Evolutionary conservation across 352 stramenopile genomes (phyloP), one percentile per base, ranked within the genome.

Genomic region (Globisporangium camurandrum): DNA sequence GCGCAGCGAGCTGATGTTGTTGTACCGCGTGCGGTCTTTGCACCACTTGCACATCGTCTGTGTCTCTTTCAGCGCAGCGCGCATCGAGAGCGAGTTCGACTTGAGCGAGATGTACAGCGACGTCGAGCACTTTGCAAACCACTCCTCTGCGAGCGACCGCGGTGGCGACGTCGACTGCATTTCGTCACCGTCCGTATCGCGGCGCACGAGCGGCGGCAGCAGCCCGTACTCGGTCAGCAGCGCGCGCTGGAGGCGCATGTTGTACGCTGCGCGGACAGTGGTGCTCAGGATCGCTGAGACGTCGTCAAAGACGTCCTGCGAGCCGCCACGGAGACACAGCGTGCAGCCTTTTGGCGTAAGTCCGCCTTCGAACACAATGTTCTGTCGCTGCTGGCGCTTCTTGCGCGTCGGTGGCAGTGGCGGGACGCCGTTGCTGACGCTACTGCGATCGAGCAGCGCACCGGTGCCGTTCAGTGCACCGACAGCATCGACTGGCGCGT

Each of bases 301-400:
- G 49, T 90, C 83, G 16, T 72, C 67, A 47, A 92, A 86, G 24
- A 86, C 70, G 3, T 80, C 63, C 5, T 62, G 41, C 2, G 71
- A 64, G 30, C 78, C 83, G 50, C 83, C 83, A 36, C 83, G 77
- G 24, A 94, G 67, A 50, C 77, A 88, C n/a, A 94, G 65, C 22
- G 83, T 94, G 45, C 78, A 91, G 9, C 83, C 83, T 47, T 86
- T 86, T 19, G 68, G 67, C 17, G 64, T 75, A 19, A 83, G 67
- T 0, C 79, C 83, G 28, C 80, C 79, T 73, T 94, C 80, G 45
- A 94, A 94, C 26, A 94, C 80, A 28, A 94, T 85, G 37, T 91
- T 90, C 47, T 94, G 80, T 1, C 77, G 68, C 28, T 89, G 80
- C 11, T 69, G 77, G 11, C 80, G 72, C 50, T 85, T 86, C 53